A percentile compares a stretch with the other conserved stretches of the same genome.
Evolutionary conservation across 495 filamentous ascomycete genomes (phyloP).

Genomic region (Polyplosphaeria fusca): DNA sequence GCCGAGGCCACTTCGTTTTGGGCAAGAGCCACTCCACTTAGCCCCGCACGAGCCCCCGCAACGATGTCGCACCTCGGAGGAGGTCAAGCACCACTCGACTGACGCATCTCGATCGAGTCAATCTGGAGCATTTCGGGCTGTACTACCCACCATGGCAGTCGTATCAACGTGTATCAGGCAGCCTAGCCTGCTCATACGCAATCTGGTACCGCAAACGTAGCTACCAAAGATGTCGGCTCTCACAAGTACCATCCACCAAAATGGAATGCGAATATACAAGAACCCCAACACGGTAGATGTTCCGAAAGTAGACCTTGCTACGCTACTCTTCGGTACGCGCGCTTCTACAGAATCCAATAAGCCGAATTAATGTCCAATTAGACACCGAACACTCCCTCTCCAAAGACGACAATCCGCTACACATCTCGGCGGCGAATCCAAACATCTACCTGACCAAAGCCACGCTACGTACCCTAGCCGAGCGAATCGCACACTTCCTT

Average conservation of each 20-base stretch:
- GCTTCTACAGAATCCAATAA: neutral
- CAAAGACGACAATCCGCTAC: slow-evolving; percentile 41
- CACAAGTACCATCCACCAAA: slow-evolving; percentile 1
- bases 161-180: neutral
- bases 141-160: neutral
- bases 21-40: too few species aligned
- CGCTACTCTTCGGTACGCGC: slow-evolving; percentile 32
- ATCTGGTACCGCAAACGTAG: neutral
- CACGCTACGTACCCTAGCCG: slow-evolving; percentile 44
- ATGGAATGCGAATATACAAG: slow-evolving; percentile 17
- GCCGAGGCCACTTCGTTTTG: too few species aligned
- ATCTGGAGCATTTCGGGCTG: neutral
- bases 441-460: slow-evolving; percentile 49
- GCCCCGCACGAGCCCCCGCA: too few species aligned
- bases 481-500: slow-evolving; percentile 48
- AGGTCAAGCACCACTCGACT: neutral
- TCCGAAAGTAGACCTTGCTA: slow-evolving; percentile 34
- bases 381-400: slow-evolving; percentile 32
- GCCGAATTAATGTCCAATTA: neutral
- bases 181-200: neutral
- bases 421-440: slow-evolving; percentile 50
- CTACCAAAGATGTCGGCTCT: slow-evolving; percentile 1
- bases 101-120: slow-evolving; percentile 8
- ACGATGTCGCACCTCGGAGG: too few species aligned
- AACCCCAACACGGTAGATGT: slow-evolving; percentile 20